Evolutionary conservation across 2,329 filamentous ascomycete species (phyloP).

Genomic region (Calonectria montana): DNA sequence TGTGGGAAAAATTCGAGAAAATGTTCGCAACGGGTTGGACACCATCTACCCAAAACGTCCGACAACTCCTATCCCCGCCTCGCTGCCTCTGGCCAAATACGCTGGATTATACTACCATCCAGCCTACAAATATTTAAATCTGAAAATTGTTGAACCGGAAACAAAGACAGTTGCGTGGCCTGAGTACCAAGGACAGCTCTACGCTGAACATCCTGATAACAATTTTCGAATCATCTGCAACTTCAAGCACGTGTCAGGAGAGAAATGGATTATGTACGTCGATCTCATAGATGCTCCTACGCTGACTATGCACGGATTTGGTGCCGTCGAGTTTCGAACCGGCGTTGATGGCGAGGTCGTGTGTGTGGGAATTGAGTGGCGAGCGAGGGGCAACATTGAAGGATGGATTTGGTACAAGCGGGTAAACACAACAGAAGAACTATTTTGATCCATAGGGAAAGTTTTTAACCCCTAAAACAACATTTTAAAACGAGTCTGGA

Average conservation of each 20-base stretch:
- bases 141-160: neutral
- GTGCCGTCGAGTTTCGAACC: neutral
- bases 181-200: neutral
- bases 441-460: neutral
- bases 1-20: neutral
- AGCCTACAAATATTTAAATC: neutral
- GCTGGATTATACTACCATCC: neutral
- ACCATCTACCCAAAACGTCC: neutral
- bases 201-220: neutral
- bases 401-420: neutral
- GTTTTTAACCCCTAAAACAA: neutral
- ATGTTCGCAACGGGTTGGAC: neutral
- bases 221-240: neutral
- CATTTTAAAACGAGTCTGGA: neutral
- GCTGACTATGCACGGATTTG: neutral
- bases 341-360: neutral
- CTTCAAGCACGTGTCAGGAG: neutral
- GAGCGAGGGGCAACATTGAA: neutral
- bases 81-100: neutral
- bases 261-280: neutral
- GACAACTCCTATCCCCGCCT: neutral
- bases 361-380: neutral
- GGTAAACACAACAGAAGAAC: neutral
- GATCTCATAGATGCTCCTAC: neutral
- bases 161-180: neutral